Conservation (phyloP, 139 green algal genomes). For the Desmodesmus armatus region DNA sequence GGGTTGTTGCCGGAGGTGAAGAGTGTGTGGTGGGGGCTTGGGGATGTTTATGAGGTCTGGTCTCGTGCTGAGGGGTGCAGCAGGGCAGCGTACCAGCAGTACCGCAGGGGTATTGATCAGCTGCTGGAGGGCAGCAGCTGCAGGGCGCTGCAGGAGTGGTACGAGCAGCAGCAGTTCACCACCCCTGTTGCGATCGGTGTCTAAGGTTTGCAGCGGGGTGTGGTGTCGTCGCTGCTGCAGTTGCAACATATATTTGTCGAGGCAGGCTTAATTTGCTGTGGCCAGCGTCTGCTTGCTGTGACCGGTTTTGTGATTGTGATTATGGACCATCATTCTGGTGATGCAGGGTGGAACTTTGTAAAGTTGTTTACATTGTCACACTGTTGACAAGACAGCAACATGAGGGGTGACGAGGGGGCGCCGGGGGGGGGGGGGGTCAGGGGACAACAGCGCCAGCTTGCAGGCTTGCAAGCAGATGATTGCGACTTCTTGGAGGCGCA, state of each 20-base stretch:
- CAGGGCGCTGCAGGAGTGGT: conserved; percentile 16
- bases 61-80: not conserved
- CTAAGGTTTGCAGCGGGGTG: not conserved
- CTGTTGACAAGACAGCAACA: too few species aligned
- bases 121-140: not conserved
- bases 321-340: not conserved
- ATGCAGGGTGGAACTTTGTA: not conserved
- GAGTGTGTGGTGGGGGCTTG: conserved; percentile 33
- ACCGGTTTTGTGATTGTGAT: not conserved
- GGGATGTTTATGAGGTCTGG: conserved; percentile 21
- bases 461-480: too few species aligned
- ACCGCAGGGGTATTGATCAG: conserved; percentile 1
- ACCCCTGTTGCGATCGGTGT: conserved; percentile 32
- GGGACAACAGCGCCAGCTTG: too few species aligned
- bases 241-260: not conserved
- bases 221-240: not conserved
- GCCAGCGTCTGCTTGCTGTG: not conserved
- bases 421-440: too few species aligned
- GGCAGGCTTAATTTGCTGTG: not conserved
- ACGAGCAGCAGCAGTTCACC: conserved; percentile 36
- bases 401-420: too few species aligned
- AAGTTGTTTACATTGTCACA: not conserved
- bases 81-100: not conserved
- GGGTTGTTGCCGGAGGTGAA: conserved; percentile 22
- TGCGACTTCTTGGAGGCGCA: too few species aligned